Evolutionary conservation across 768 basidiomycete species (phyloP).

Genomic region (Ramaria sp.): DNA sequence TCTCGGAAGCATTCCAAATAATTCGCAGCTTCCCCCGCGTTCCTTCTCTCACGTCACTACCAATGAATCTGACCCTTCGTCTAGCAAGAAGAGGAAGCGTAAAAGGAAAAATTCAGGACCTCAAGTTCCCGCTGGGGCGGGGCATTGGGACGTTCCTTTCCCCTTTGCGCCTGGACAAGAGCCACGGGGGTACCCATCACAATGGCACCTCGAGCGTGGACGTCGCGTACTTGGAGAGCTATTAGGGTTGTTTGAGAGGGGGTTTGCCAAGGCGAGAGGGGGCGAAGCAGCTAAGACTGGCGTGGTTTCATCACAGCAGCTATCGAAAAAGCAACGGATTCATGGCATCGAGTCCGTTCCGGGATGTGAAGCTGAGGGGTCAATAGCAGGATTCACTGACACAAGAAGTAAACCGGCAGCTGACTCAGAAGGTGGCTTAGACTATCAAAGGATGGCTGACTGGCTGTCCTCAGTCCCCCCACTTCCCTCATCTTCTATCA

Average conservation of each 20-base stretch:
- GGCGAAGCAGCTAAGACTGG: not conserved
- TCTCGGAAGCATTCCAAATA: slow-evolving; percentile 2
- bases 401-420: not conserved
- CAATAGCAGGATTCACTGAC: not conserved
- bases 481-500: not conserved
- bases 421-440: not conserved
- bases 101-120: not conserved
- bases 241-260: slow-evolving; percentile 1
- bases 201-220: slow-evolving; percentile 56
- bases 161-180: slow-evolving; percentile 67
- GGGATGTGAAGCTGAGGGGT: not conserved
- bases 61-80: not conserved
- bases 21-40: not conserved
- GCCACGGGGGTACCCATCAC: slow-evolving; percentile 49
- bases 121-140: slow-evolving; percentile 66
- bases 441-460: slow-evolving; percentile 3
- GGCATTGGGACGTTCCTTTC: slow-evolving; percentile 76
- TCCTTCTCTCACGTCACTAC: not conserved
- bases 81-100: not conserved
- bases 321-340: not conserved
- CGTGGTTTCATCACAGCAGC: not conserved
- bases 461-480: slow-evolving; percentile 6
- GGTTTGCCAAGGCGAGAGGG: slow-evolving; percentile 3
- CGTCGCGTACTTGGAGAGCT: slow-evolving; percentile 27
- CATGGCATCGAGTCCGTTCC: not conserved